Percentiles rank a stretch among this genome's conserved stretches.
Evolutionary conservation across 768 basidiomycete species (phyloP).

Genomic region (Clitopilus passeckerianus): DNA sequence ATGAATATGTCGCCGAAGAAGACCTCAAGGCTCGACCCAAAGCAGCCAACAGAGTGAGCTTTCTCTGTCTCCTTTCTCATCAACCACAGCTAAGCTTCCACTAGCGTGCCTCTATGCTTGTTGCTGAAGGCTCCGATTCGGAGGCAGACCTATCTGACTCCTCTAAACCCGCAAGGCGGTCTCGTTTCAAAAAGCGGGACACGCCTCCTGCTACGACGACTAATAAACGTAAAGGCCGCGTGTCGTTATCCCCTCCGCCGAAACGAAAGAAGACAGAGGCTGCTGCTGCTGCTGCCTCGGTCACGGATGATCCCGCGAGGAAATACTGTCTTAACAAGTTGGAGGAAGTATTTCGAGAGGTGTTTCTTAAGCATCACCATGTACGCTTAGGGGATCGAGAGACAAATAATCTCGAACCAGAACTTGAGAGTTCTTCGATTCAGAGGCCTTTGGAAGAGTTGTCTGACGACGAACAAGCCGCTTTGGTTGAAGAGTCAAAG

Average conservation of each 20-base stretch:
- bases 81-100: conserved; percentile 5
- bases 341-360: conserved; percentile 62
- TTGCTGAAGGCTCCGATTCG: conserved; percentile 37
- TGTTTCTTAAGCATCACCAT: conserved; percentile 70
- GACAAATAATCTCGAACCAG: conserved; percentile 11
- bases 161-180: conserved; percentile 17
- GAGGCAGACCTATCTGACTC: conserved; percentile 31
- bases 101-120: conserved; percentile 39
- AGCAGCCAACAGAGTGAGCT: conserved; percentile 22
- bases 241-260: conserved; percentile 24
- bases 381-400: conserved; percentile 28
- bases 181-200: conserved; percentile 20
- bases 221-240: background rate
- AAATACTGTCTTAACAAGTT: conserved; percentile 80
- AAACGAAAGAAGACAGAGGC: conserved; percentile 45
- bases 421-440: conserved; percentile 17
- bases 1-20: conserved; percentile 61
- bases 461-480: conserved; percentile 54
- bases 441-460: conserved; percentile 49
- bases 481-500: conserved; percentile 51
- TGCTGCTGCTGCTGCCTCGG: conserved; percentile 16
- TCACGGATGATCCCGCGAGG: conserved; percentile 64
- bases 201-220: background rate
- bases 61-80: conserved; percentile 11
- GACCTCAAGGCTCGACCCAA: conserved; percentile 20